Base-by-base conservation (phyloP, 108 stramenopile genomes). In the Seminavis robusta region DNA sequence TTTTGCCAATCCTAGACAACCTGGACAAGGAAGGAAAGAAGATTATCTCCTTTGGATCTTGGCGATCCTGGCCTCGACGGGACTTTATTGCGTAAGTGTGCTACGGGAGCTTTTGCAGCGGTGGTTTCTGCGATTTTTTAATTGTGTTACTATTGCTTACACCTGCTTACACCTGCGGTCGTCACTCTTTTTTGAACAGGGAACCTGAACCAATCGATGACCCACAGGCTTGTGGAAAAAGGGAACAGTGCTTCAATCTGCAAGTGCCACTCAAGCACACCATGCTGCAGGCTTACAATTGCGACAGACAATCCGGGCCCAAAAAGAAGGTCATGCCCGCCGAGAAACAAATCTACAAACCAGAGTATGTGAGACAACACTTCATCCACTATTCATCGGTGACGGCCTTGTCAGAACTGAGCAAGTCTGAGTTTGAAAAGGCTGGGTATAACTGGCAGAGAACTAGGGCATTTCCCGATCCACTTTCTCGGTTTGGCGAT, bases 321-420 rank as follows among this genome's bases (percentile, higher is more conserved):
- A 86, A 90, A 38, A 57, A 23, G 33, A 33, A 52, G 27, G 65
- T 62, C 19, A 75, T 90, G 73, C 81, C 86, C 32, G 83, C 81
- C 39, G 85, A 86, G 51, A 94, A 90, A 49, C 84, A 86, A 47
- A 56, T 77, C 25, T 77, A 77, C 51, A 41, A 56, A 37, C 32
- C 76, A 20, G 88, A 94, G 56, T 94, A 84, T 46, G 88, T 94
- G 30, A 73, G 65, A 40, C 69, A 90, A 21, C 88, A 90, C 51
- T 94, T 90, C 56, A 78, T 94, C 6, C 92, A 94, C 53, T 94
- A 90, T 61, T 75, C 86, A 0, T 88, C 88, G 19, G 67, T 88
- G 13, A 94, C 92, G 17, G 69, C 65, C 19, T 50, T 80, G 24
- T 79, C 82, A 9, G 73, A 73, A 52, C 65, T 87, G 76, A 59